Conservation (phyloP, 1,284 basidiomycete species). For the Volvariella volvacea region DNA sequence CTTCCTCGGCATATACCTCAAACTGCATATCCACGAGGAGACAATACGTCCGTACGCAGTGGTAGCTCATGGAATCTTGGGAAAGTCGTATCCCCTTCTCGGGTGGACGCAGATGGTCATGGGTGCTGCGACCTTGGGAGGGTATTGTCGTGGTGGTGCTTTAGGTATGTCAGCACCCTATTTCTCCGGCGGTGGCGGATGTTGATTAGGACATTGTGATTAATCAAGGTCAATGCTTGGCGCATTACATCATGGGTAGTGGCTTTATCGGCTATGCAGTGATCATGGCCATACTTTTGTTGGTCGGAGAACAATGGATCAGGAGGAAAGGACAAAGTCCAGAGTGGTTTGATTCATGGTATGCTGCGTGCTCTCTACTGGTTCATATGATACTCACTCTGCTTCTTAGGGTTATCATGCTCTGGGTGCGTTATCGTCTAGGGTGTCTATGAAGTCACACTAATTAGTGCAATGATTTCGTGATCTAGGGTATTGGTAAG, state of each 20-base stretch:
- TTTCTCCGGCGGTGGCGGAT: not conserved
- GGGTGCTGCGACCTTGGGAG: constrained; percentile 57
- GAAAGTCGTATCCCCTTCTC: constrained; percentile 81
- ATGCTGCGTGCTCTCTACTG: no score
- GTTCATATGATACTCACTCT: constrained; percentile 3
- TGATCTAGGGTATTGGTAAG: constrained; percentile 48
- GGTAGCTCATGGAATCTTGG: constrained; percentile 71
- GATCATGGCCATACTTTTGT: constrained; percentile 78
- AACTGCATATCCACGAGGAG: constrained; percentile 84
- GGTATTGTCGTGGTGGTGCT: constrained; percentile 64
- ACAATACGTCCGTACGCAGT: constrained; percentile 73
- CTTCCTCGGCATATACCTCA: constrained; percentile 81
- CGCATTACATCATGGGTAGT: constrained; percentile 90
- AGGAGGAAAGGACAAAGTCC: constrained; percentile 66
- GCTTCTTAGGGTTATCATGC: constrained; percentile 58
- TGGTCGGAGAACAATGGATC: constrained; percentile 83
- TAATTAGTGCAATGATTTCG: constrained; percentile 3
- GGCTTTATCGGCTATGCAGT: constrained; percentile 86
- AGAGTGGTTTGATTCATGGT: constrained; percentile 87
- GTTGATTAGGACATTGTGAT: constrained; percentile 2
- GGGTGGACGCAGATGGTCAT: constrained; percentile 88
- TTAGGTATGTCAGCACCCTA: constrained; percentile 34
- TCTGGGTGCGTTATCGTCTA: constrained; percentile 60
- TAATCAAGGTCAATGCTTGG: constrained; percentile 64
- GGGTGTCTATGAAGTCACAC: not conserved